Conservation (phyloP, 225 moss, liverwort and hornwort genomes). For the Neckera pumila region DNA sequence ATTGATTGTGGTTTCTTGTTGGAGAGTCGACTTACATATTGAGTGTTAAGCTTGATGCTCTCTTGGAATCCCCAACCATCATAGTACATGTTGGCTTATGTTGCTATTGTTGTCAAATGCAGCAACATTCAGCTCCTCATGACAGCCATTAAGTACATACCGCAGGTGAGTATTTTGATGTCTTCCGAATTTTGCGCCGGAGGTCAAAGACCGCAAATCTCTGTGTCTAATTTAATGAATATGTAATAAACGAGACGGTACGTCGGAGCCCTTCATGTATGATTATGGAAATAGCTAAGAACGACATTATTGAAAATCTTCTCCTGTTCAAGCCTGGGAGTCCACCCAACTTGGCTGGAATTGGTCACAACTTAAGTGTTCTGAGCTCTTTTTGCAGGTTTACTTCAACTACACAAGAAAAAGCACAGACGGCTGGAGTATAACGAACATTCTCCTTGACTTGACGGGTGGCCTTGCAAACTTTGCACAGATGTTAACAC, state of each 20-base stretch:
- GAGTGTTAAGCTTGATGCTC: not conserved
- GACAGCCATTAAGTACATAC: conserved; percentile 87
- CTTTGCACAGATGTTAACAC: conserved; percentile 72
- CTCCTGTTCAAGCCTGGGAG: not conserved
- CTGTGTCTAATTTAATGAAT: not conserved
- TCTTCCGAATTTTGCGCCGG: not conserved
- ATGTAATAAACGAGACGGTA: not conserved
- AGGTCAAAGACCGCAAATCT: not conserved
- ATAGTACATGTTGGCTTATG: not conserved
- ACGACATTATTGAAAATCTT: not conserved
- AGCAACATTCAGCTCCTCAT: conserved; percentile 87
- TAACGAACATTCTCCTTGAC: conserved; percentile 80
- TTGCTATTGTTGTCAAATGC: conserved; percentile 7
- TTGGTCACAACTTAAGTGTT: not conserved
- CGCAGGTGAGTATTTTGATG: conserved; percentile 49
- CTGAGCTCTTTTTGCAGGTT: conserved; percentile 33
- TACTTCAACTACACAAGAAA: conserved; percentile 80
- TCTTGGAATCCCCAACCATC: not conserved
- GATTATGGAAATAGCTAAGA: not conserved
- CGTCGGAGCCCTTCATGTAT: not conserved
- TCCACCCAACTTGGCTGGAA: not conserved
- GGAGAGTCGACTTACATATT: not conserved
- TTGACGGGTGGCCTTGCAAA: conserved; percentile 64
- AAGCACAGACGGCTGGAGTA: conserved; percentile 90
- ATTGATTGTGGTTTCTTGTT: not conserved